phyloP scores from a whole-genome alignment of 176 grass and related monocot genomes.

The Elymus sibiricus region DNA sequence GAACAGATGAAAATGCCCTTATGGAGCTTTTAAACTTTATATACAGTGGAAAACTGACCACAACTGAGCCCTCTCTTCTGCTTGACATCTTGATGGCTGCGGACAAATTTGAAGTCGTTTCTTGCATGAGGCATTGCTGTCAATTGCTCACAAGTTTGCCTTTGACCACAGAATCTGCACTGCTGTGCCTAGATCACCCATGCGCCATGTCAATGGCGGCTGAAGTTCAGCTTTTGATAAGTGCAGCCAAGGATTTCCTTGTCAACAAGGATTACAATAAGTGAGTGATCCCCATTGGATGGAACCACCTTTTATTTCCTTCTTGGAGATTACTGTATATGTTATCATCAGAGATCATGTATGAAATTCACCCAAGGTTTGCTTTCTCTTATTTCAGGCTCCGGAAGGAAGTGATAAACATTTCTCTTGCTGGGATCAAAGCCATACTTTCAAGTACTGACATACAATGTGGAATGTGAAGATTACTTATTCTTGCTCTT shows the following conservation, averaged over 20 bases:
- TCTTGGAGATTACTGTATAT: background rate
- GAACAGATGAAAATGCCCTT: slow-evolving; percentile 90
- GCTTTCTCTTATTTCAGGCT: slow-evolving; percentile 40
- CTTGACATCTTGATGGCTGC: slow-evolving; percentile 85
- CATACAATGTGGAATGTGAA: background rate
- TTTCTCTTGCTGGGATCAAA: slow-evolving; percentile 70
- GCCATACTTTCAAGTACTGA: slow-evolving; percentile 17
- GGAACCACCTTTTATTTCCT: background rate
- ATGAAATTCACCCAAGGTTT: background rate
- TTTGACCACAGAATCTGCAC: slow-evolving; percentile 79
- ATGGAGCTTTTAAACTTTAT: slow-evolving; percentile 88
- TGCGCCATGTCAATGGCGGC: slow-evolving; percentile 62
- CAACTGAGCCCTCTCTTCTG: slow-evolving; percentile 55
- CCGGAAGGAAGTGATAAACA: slow-evolving; percentile 72
- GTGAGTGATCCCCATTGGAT: slow-evolving; percentile 27
- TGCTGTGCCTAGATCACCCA: slow-evolving; percentile 88
- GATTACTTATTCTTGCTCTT: background rate
- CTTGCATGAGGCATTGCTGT: slow-evolving; percentile 91
- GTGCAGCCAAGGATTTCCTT: slow-evolving; percentile 66
- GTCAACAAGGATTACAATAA: slow-evolving; percentile 55
- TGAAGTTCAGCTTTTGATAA: slow-evolving; percentile 59
- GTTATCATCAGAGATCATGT: background rate
- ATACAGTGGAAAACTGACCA: slow-evolving; percentile 78
- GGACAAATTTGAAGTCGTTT: slow-evolving; percentile 94
- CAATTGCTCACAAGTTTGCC: slow-evolving; percentile 76